Percentiles rank a stretch among this genome's conserved stretches.
Conservation (phyloP, 2,329 filamentous ascomycete species). For the Pseudogymnoascus sp. region DNA sequence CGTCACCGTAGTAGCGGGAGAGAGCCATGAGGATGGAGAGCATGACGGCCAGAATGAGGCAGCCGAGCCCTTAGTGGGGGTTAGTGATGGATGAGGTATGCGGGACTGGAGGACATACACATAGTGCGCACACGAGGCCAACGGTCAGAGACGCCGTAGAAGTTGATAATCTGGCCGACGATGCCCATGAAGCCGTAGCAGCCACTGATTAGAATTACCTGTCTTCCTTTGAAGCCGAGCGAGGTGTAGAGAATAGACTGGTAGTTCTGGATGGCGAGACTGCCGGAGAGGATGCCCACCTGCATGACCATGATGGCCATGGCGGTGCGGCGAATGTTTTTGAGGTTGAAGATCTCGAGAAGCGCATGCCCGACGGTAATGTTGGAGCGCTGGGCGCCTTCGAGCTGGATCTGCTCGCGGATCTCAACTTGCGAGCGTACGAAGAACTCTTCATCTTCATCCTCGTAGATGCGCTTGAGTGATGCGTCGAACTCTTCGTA, state of each 20-base stretch:
- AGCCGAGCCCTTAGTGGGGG: slow-evolving; percentile 19
- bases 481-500: slow-evolving; percentile 23
- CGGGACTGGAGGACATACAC: slow-evolving; percentile 10
- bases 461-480: slow-evolving; percentile 21
- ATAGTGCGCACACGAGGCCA: slow-evolving; percentile 23
- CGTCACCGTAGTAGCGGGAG: slow-evolving; percentile 14
- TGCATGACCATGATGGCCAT: slow-evolving; percentile 27
- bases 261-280: slow-evolving; percentile 29
- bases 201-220: slow-evolving; percentile 41
- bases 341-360: slow-evolving; percentile 24
- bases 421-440: slow-evolving; percentile 22
- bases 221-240: slow-evolving; percentile 41
- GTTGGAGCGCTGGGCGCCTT: slow-evolving; percentile 11
- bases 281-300: slow-evolving; percentile 28
- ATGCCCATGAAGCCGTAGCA: slow-evolving; percentile 33
- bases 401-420: slow-evolving; percentile 22
- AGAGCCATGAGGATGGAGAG: slow-evolving; percentile 26
- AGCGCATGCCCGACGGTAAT: slow-evolving; percentile 7
- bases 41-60: slow-evolving; percentile 22
- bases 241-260: slow-evolving; percentile 33
- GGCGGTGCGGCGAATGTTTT: slow-evolving; percentile 25
- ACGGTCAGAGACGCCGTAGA: slow-evolving; percentile 25
- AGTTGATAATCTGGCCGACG: slow-evolving; percentile 26
- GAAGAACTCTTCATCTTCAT: slow-evolving; percentile 21
- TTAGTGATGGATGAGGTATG: slow-evolving; percentile 16